These are phyloP conservation scores for Blastomyces gilchristii DNA, from an alignment of 2,329 filamentous ascomycete genomes.

Conservation along the genomic window DNA sequence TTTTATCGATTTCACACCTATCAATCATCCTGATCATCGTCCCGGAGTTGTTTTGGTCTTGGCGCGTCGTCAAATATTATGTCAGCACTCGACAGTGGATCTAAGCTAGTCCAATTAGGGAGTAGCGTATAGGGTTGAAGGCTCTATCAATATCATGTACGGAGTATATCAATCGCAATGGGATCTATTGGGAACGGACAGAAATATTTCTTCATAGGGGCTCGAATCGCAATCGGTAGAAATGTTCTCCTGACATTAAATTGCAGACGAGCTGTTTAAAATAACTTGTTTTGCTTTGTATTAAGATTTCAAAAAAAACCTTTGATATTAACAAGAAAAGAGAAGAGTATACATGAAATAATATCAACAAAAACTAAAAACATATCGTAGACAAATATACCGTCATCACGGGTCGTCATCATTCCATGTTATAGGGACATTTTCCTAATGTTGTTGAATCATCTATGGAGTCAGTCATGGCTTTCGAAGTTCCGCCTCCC, in stretches of 20 bases:
- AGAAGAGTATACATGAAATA: background rate
- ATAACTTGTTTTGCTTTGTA: background rate
- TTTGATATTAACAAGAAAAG: background rate
- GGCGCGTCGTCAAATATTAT: constrained; percentile 5
- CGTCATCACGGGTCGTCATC: constrained; percentile 1
- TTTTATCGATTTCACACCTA: background rate
- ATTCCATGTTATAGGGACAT: background rate
- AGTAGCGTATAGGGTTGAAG: background rate
- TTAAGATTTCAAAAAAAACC: background rate
- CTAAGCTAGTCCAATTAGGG: background rate
- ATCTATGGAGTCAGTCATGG: background rate
- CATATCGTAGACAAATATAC: background rate
- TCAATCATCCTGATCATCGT: background rate
- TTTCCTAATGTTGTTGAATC: background rate
- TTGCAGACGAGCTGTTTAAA: background rate
- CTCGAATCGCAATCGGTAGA: too few species aligned
- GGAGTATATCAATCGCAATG: background rate
- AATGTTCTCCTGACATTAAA: too few species aligned
- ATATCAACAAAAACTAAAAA: background rate
- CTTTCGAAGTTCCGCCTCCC: background rate
- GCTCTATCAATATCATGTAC: background rate
- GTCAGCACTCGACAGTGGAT: background rate
- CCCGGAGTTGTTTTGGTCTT: constrained; percentile 10
- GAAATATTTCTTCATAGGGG: background rate
- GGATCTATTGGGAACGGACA: background rate